These are phyloP conservation scores for Penstemon newberryi DNA, from an alignment of 257 asterid genomes.

Conservation along the genomic window DNA sequence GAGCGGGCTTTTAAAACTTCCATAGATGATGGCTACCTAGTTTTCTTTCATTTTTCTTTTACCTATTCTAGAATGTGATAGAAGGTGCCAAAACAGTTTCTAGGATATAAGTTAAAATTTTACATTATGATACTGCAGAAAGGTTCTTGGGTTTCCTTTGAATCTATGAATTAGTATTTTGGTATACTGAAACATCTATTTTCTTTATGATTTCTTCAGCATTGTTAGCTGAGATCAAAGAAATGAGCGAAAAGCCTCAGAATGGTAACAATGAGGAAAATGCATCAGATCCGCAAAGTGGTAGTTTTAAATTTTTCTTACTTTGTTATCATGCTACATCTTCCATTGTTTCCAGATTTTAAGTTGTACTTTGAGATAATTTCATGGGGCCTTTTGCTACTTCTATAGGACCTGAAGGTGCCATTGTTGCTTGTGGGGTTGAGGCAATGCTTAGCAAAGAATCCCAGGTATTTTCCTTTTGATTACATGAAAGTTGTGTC, in stretches of 20 bases:
- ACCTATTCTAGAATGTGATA: no score
- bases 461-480: constrained; percentile 45
- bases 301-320: constrained; percentile 25
- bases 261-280: constrained; percentile 41
- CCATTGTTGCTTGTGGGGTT: constrained; percentile 34
- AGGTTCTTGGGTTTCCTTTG: neutral
- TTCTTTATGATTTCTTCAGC: constrained; percentile 48
- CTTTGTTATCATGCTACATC: neutral
- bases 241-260: constrained; percentile 53
- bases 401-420: constrained; percentile 38
- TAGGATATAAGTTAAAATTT: neutral
- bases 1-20: no score
- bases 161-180: constrained; percentile 6
- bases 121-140: neutral
- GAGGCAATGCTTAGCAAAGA: constrained; percentile 40
- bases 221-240: constrained; percentile 79
- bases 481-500: neutral
- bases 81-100: neutral
- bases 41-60: no score
- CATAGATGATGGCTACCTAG: no score
- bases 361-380: constrained; percentile 22
- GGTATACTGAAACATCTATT: constrained; percentile 25
- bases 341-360: constrained; percentile 20
- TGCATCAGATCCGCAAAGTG: constrained; percentile 39
- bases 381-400: constrained; percentile 42